phyloP scores from a whole-genome alignment of 106 monocot genomes.

The Chionographis japonica region DNA sequence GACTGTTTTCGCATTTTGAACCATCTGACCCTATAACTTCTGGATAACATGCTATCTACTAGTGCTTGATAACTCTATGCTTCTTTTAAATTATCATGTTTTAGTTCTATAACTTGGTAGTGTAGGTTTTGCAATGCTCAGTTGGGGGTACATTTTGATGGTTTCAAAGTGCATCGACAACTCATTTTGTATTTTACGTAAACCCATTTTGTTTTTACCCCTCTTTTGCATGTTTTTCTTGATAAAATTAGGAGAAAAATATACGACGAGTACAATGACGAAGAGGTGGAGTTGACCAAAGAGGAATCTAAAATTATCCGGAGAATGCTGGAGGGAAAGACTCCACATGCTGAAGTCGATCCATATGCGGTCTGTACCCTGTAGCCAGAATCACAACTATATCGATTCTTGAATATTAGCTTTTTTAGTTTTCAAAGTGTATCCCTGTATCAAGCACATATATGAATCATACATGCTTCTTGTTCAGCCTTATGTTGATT shows the following conservation, averaged over 20 bases:
- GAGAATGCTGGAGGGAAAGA: slow-evolving; percentile 66
- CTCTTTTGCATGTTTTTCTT: background rate
- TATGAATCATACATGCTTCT: background rate
- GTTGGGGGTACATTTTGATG: too few species aligned
- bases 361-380: slow-evolving; percentile 68
- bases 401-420: background rate
- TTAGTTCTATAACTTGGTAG: too few species aligned
- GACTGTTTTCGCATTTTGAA: too few species aligned
- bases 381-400: too few species aligned
- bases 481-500: slow-evolving; percentile 86
- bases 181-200: too few species aligned
- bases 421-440: too few species aligned
- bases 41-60: too few species aligned
- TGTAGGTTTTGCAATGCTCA: too few species aligned
- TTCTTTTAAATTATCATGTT: too few species aligned
- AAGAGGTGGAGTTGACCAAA: slow-evolving; percentile 87
- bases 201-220: background rate
- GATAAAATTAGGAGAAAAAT: slow-evolving; percentile 75
- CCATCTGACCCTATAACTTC: too few species aligned
- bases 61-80: too few species aligned
- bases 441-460: background rate
- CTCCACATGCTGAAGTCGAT: slow-evolving; percentile 81
- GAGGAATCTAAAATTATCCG: slow-evolving; percentile 61
- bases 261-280: slow-evolving; percentile 96
- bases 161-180: too few species aligned